Evolutionary conservation across 2,329 filamentous ascomycete species (phyloP).

Genomic region (Aspergillus japonicus): DNA sequence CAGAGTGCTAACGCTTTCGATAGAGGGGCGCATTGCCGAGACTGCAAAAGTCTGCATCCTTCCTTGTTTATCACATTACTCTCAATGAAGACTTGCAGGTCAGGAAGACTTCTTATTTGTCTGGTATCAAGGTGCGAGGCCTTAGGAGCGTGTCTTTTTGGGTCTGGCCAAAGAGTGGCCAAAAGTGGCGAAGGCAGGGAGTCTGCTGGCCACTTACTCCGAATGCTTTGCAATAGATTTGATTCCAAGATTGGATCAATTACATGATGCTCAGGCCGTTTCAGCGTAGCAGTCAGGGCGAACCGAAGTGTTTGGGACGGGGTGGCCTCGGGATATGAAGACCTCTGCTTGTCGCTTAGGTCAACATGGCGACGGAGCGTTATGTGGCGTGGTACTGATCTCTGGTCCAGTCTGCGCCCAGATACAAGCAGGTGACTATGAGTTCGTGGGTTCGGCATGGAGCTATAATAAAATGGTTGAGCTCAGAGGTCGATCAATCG

Average conservation of each 20-base stretch:
- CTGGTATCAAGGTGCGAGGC: constrained; percentile 1
- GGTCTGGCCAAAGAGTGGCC: constrained; percentile 18
- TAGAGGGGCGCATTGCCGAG: constrained; percentile 13
- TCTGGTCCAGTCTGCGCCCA: not conserved
- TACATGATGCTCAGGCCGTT: constrained; percentile 4
- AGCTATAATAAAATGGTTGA: not conserved
- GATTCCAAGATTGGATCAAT: constrained; percentile 12
- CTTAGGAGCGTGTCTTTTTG: not conserved
- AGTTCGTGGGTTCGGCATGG: not conserved
- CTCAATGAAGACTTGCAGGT: constrained; percentile 28
- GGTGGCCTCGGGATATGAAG: constrained; percentile 17
- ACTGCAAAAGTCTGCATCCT: constrained; percentile 13
- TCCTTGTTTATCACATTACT: constrained; percentile 18
- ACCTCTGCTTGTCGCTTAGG: not conserved
- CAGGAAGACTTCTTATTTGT: constrained; percentile 8
- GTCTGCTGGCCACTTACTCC: constrained; percentile 22
- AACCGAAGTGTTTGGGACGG: constrained; percentile 35
- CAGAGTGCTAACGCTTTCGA: constrained; percentile 24
- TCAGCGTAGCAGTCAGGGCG: constrained; percentile 27
- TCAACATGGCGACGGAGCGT: constrained; percentile 6
- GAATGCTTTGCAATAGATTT: constrained; percentile 22
- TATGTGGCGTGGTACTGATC: not conserved
- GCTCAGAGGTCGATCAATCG: not conserved
- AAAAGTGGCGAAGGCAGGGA: constrained; percentile 23
- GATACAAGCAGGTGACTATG: not conserved